Evolutionary conservation across 306 rosid species (phyloP), one percentile per base, ranked within the genome.

Genomic region (Vachellia collinsii): DNA sequence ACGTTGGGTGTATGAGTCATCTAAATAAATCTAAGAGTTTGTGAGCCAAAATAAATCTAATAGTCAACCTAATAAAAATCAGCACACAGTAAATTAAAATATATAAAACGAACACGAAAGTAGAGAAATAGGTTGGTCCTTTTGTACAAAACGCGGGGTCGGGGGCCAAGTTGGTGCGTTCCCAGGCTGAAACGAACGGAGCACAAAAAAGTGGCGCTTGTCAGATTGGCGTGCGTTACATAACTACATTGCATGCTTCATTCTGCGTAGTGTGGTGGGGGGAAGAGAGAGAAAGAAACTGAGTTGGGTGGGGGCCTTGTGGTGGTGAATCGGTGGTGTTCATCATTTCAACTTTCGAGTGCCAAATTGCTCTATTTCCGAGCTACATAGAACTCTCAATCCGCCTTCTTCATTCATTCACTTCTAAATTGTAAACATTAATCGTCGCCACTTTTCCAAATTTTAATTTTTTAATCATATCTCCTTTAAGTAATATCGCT

Each of bases 171-270:
- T 37, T 66, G 72, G 50, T n/a, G n/a, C n/a, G 72, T n/a, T 67
- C 50, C 9, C 72, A 67, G 8, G 25, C 16, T 8, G 50, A 39
- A 19, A 39, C 29, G 50, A 77, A 77, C 85, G 90, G 78, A 12
- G 83, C 87, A 86, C 87, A 86, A 54, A 85, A 90, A 87, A 88
- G 88, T 77, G 79, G 81, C 56, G 76, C 34, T 22, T 90, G 89
- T 85, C 94, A 90, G 90, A 83, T 70, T 75, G 81, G 92, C 94
- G 90, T 90, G 92, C 89, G 38, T 25, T 83, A 48, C 76, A 48
- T 86, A 65, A 34, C 86, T 62, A 22, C 76, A 78, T 50, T 53
- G 66, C 72, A 56, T 77, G 48, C 56, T 46, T 37, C 72, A 56
- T 70, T 23, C 66, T 46, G 38, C 70, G 42, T 53, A 50, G 53